Conservation (phyloP, 2,329 filamentous ascomycete genomes). For the Xylariaceae sp. region DNA sequence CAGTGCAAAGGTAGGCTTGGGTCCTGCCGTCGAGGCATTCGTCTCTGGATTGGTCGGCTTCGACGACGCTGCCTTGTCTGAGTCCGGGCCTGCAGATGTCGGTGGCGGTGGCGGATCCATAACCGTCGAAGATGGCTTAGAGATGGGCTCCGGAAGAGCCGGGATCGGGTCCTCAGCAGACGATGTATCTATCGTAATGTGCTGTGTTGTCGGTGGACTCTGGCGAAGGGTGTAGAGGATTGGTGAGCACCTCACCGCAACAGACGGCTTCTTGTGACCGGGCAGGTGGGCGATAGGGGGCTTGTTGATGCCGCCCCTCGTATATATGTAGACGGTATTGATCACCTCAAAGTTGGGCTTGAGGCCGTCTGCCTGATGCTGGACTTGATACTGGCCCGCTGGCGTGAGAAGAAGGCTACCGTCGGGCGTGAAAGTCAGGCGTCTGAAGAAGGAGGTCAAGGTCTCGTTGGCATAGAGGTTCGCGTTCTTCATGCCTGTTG, state of each 20-base stretch:
- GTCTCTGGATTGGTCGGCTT: conserved; percentile 44
- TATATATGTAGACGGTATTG: conserved; percentile 98
- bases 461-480: conserved; percentile 96
- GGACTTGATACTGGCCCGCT: conserved; percentile 87
- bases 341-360: conserved; percentile 80
- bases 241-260: conserved; percentile 91
- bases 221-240: conserved; percentile 78
- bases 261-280: conserved; percentile 95
- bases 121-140: conserved; percentile 53
- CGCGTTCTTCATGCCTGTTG: conserved; percentile 70
- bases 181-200: conserved; percentile 93
- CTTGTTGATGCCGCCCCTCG: conserved; percentile 91
- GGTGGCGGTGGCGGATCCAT: conserved; percentile 80
- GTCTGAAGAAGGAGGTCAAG: conserved; percentile 91
- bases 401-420: conserved; percentile 91
- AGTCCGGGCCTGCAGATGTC: conserved; percentile 40
- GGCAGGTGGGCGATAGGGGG: conserved; percentile 91
- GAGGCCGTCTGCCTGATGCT: conserved; percentile 56
- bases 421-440: conserved; percentile 90
- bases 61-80: conserved; percentile 46
- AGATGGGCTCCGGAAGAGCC: conserved; percentile 75
- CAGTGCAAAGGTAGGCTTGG: conserved; percentile 70
- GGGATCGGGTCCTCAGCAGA: conserved; percentile 79
- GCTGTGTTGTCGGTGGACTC: conserved; percentile 62
- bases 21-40: conserved; percentile 48